Evolutionary conservation across 768 basidiomycete species (phyloP), one percentile per base, ranked within the genome.

Genomic region (Leucocoprinus sp.): DNA sequence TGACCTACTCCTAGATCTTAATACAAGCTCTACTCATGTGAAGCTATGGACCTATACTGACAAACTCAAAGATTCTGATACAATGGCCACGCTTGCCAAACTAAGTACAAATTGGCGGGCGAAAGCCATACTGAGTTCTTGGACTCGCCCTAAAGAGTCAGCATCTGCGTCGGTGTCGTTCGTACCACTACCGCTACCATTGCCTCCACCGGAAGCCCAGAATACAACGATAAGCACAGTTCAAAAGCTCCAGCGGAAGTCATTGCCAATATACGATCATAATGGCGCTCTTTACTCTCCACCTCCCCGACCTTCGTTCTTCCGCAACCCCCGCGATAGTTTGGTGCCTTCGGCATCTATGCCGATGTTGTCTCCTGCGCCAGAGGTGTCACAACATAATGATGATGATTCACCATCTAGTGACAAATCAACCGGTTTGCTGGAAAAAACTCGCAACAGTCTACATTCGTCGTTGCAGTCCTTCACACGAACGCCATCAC

Each of bases 41-140:
- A 69, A 64, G 48, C 50, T 86, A 4, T 85, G 84, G 84, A 59
- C 63, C 27, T 89, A 88, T 55, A 82, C 87, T 0, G 83, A 77
- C 53, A 85, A 80, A 55, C 55, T 89, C 11, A 81, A 75, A 56
- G 79, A 84, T 43, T 85, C 84, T 2, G 83, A 88, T 55, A 65
- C 84, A 1, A 68, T 78, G 28, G 86, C 87, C 9, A 69, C 75
- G 1, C 61, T 88, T 12, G 69, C 87, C 2, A 90, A 86, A 62
- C 78, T 74, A 43, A 80, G 84, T 60, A 82, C 74, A 19, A 88
- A 88, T 50, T 84, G 80, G 81, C 74, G 76, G 15, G 84, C 83
- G 15, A 80, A 70, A 52, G 78, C 80, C 12, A 54, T 80, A 36
- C 52, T 72, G 44, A 64, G 64, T n/a, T 52, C 65, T 19, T 74